A percentile compares a stretch with the other conserved stretches of the same genome.
phyloP scores from a whole-genome alignment of 2,329 filamentous ascomycete species.

The Chaetomiaceae sp. region DNA sequence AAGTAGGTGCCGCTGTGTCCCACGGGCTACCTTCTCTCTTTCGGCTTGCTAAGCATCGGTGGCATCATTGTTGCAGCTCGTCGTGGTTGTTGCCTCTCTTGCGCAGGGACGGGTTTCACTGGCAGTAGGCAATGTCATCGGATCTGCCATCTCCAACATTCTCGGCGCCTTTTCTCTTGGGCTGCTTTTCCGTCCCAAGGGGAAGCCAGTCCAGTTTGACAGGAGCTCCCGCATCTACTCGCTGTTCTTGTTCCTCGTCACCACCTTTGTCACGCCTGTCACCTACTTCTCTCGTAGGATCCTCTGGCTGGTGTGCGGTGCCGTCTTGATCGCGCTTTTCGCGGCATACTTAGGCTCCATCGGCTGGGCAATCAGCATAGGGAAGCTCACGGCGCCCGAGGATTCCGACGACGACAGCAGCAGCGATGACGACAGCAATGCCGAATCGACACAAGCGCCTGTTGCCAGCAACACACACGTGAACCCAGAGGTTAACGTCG shows the following conservation, averaged over 20 bases:
- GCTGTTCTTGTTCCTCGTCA: slow-evolving; percentile 30
- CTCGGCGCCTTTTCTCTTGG: slow-evolving; percentile 48
- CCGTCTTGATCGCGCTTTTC: slow-evolving; percentile 37
- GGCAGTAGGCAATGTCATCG: slow-evolving; percentile 46
- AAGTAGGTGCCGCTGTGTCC: slow-evolving; percentile 30
- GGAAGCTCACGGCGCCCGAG: slow-evolving; percentile 35
- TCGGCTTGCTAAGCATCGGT: too few species aligned
- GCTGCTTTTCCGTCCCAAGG: slow-evolving; percentile 39
- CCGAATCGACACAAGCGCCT: slow-evolving; percentile 12
- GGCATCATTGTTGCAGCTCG: too few species aligned
- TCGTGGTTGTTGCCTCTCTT: slow-evolving; percentile 42
- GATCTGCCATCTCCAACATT: slow-evolving; percentile 47
- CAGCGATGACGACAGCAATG: slow-evolving; percentile 9
- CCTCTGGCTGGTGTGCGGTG: slow-evolving; percentile 33
- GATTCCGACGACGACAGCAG: slow-evolving; percentile 34
- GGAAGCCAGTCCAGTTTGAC: slow-evolving; percentile 35
- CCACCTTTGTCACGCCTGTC: slow-evolving; percentile 29
- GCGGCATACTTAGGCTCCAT: slow-evolving; percentile 39
- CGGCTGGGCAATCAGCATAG: slow-evolving; percentile 38
- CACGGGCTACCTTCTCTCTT: neutral
- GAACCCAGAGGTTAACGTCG: too few species aligned
- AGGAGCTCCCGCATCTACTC: slow-evolving; percentile 42
- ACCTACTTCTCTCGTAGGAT: too few species aligned
- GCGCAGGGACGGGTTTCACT: slow-evolving; percentile 38
- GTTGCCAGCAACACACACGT: neutral